Evolutionary conservation across 2,329 filamentous ascomycete species (phyloP), one percentile per base, ranked within the genome.

Genomic region (Periglandula ipomoeae): DNA sequence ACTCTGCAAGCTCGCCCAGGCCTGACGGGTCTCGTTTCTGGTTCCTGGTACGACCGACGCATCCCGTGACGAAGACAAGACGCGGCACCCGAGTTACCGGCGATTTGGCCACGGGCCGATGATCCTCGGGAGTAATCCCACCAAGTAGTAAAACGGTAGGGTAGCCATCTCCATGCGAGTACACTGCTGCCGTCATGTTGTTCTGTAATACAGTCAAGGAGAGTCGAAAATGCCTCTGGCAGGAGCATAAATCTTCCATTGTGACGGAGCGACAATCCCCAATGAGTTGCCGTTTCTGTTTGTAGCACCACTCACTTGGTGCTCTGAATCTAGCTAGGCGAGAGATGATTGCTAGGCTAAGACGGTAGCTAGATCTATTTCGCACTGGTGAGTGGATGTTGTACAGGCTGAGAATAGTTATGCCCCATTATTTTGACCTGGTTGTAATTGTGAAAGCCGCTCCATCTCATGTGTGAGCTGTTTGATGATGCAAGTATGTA

Each of bases 21-120:
- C 19, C 11, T 38, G n/a, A 10, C 35, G 11, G 20, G 19, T 7
- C 20, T 41, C 22, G 23, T 27, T 41, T 15, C 23, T 24, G n/a
- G 22, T 24, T 26, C 39, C 13, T 24, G 39, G 23, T n/a, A 17
- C 11, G 20, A 10, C 27, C 22, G 24, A 19, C 24, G 24, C 20
- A 23, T 47, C 45, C 45, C 45, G 45, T 47, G 45, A 47, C 26
- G 24, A 34, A 13, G 19, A 40, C 24, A 35, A 4, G 37, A 47
- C 26, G 45, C 37, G 37, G 24, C 45, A 23, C n/a, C 37, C 37
- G 20, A 34, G 23, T 5, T 41, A 15, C 17, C 45, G 15, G 37
- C 17, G 11, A 19, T 34, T 41, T 34, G 37, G 45, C 19, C 37
- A 5, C 35, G 19, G 9, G 9, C 44, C 44, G 17, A 38, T 17